Conservation (phyloP, 2,329 filamentous ascomycete species). For the Hypoxylon sp. region DNA sequence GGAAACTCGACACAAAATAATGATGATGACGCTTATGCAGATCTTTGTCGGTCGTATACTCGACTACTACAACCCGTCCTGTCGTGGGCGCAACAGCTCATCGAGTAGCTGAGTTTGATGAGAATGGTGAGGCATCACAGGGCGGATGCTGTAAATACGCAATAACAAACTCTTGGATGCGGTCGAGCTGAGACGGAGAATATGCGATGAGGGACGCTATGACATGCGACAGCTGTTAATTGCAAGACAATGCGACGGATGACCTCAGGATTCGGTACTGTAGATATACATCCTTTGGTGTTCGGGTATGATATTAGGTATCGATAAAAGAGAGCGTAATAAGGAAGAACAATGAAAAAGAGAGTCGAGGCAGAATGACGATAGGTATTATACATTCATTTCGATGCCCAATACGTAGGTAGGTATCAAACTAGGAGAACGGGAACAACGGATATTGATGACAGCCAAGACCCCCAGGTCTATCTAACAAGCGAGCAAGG, state of each 20-base stretch:
- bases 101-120: conserved; percentile 36
- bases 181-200: conserved; percentile 11
- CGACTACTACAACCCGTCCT: conserved; percentile 28
- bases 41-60: conserved; percentile 23
- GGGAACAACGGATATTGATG: conserved; percentile 43
- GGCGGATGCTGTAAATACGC: conserved; percentile 18
- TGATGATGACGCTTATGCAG: conserved; percentile 47
- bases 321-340: conserved; percentile 32
- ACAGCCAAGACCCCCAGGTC: conserved; percentile 41
- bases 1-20: conserved; percentile 39
- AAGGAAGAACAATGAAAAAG: conserved; percentile 9
- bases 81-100: conserved; percentile 39
- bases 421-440: conserved; percentile 20
- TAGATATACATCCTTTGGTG: background rate
- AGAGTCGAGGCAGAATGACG: conserved; percentile 24
- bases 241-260: conserved; percentile 1
- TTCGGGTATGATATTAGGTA: conserved; percentile 13
- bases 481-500: conserved; percentile 41
- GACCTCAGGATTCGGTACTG: conserved; percentile 14
- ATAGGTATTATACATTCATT: conserved; percentile 34
- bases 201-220: conserved; percentile 29
- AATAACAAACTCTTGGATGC: conserved; percentile 28
- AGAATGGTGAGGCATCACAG: conserved; percentile 40
- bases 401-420: conserved; percentile 37
- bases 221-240: conserved; percentile 17